A percentile compares a stretch with the other conserved stretches of the same genome.
Conservation (phyloP, 179 eudicot species). For the Sideroxylon spinosum region DNA sequence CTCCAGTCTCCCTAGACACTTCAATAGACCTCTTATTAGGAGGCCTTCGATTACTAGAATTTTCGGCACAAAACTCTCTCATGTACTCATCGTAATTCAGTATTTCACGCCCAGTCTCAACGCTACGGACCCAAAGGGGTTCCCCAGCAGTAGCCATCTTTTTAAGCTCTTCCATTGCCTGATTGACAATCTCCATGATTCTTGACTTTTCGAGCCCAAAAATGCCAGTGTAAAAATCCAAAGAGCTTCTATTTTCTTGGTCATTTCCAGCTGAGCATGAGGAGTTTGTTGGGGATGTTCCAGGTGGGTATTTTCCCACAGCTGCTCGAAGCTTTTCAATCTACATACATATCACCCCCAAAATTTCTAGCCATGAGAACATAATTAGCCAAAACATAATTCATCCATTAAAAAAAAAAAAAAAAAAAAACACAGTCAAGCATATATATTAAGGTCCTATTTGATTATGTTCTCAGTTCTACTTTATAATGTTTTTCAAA, state of each 20-base stretch:
- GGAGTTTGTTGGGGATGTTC: conserved; percentile 54
- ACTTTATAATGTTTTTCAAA: no score
- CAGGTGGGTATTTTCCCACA: conserved; percentile 46
- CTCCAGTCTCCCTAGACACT: conserved; percentile 79
- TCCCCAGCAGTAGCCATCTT: conserved; percentile 77
- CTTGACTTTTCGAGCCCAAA: conserved; percentile 67
- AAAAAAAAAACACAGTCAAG: background rate
- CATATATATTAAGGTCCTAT: no score
- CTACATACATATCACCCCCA: conserved; percentile 34
- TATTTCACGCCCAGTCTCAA: conserved; percentile 83
- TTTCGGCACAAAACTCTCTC: conserved; percentile 42
- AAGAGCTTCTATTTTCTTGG: conserved; percentile 51
- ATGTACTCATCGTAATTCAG: conserved; percentile 83
- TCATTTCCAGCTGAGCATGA: conserved; percentile 55
- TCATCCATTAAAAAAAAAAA: background rate
- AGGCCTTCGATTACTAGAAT: conserved; percentile 28
- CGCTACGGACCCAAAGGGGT: conserved; percentile 79
- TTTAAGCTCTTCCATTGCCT: conserved; percentile 60
- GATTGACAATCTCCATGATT: conserved; percentile 45
- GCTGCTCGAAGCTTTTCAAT: conserved; percentile 73
- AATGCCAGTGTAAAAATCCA: conserved; percentile 58
- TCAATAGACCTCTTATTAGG: conserved; percentile 54
- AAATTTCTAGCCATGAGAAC: background rate
- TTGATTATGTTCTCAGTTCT: no score
- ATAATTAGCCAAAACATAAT: background rate